phyloP scores from a whole-genome alignment of 495 filamentous ascomycete species.

The Lepraria neglecta region DNA sequence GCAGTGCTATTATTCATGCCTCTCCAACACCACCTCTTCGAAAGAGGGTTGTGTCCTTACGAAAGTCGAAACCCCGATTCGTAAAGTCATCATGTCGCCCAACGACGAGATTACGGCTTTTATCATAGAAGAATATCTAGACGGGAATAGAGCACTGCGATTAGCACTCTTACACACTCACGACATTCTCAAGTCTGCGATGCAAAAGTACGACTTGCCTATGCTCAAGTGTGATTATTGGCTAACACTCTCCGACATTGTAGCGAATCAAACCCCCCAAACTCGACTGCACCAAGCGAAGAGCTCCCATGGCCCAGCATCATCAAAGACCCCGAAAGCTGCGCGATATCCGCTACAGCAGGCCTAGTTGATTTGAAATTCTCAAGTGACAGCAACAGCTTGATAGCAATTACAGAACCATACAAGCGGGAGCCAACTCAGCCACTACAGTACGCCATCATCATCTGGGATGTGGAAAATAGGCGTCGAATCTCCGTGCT shows the following conservation, averaged over 20 bases:
- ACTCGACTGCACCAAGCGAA: background rate
- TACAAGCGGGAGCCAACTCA: background rate
- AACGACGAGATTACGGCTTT: constrained; percentile 9
- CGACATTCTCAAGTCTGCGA: background rate
- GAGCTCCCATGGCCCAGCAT: background rate
- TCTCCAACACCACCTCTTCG: background rate
- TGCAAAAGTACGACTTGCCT: background rate
- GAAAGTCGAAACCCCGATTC: background rate
- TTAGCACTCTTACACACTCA: background rate
- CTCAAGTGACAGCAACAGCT: background rate
- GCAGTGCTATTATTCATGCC: background rate
- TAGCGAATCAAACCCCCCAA: background rate
- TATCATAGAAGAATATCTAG: background rate
- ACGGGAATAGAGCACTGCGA: background rate
- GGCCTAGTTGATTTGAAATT: constrained; percentile 6
- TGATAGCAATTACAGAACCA: background rate
- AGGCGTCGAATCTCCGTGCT: background rate
- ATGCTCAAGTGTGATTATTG: background rate
- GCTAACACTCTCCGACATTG: too few species aligned
- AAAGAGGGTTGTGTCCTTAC: background rate
- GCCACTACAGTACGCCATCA: background rate
- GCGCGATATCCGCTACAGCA: background rate
- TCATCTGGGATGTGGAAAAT: background rate
- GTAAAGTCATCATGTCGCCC: constrained; percentile 1
- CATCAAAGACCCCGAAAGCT: background rate